Base-by-base conservation (phyloP, 805 yeast species). In the Candida adriatica region DNA sequence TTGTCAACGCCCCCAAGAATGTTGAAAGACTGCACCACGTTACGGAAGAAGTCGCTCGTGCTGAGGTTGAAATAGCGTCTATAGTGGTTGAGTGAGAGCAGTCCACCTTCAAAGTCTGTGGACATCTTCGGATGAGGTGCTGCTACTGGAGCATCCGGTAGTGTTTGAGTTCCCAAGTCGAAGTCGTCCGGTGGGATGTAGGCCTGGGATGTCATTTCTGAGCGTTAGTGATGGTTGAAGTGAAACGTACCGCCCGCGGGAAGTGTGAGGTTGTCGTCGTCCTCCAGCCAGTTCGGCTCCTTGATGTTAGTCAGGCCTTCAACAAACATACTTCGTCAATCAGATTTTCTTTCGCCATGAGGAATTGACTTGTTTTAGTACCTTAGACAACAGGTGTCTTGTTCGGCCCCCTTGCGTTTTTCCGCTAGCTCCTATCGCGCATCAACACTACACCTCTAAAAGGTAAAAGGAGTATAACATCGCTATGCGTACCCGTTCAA, bases 61-160 rank as follows among this genome's bases (percentile, higher is more conserved):
- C 73, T 79, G 29, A 85, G 62, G 50, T 84, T 82, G 55, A 82
- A 85, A 52, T 62, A 83, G 39, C 69, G 64, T 41, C 79, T 59
- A 50, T 81, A 79, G 51, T 74, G 76, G 34, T 66, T 68, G 24
- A 78, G 54, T 14, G 77, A 68, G 44, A 78, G 68, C 39, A 70
- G 43, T 10, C 75, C 73, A 38, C 64, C 74, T 42, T 55, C 56
- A 26, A 46, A 51, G 23, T 46, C 39, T 24, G 39, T 37, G 10
- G 30, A 34, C 33, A 33, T 29, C 33, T 37, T 34, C 20, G 44
- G 35, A 2, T 21, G n/a, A 8, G 13, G n/a, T 6, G n/a, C n/a
- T 10, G 18, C 13, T 10, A 17, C 18, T 8, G 32, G 21, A 8
- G 16, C 30, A 16, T 29, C 14, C 8, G 14, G 6, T 26, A 30